phyloP scores from a whole-genome alignment of 1,284 basidiomycete species.

The Afroboletus lepidellus region DNA sequence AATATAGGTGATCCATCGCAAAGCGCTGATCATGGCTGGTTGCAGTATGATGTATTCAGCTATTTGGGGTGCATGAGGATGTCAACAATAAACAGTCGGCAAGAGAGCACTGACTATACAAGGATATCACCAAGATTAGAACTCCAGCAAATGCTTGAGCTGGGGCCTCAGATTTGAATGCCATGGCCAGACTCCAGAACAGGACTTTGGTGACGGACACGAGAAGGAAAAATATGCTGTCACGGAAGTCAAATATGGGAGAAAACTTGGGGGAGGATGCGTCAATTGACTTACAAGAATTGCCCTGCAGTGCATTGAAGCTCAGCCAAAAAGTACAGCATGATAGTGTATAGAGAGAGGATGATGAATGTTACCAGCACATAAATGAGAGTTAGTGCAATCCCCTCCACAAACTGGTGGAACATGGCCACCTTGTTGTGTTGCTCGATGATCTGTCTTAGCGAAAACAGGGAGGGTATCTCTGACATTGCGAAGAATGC shows the following conservation, averaged over 20 bases:
- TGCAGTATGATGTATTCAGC: slow-evolving; percentile 28
- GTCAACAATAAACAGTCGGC: no score
- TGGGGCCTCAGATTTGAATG: slow-evolving; percentile 51
- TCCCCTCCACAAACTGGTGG: slow-evolving; percentile 49
- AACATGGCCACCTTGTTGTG: slow-evolving; percentile 51
- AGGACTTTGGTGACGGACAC: slow-evolving; percentile 26
- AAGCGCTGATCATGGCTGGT: slow-evolving; percentile 44
- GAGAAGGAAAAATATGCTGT: slow-evolving; percentile 43
- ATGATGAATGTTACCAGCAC: slow-evolving; percentile 52
- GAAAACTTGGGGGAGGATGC: neutral
- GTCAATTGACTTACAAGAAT: slow-evolving; percentile 37
- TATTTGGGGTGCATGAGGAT: slow-evolving; percentile 9
- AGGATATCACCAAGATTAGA: slow-evolving; percentile 41
- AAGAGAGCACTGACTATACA: slow-evolving; percentile 39
- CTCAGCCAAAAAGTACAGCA: slow-evolving; percentile 56
- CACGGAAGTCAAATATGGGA: neutral
- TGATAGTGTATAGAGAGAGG: slow-evolving; percentile 42
- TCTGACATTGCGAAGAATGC: slow-evolving; percentile 21
- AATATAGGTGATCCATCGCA: slow-evolving; percentile 62
- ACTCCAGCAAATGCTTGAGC: slow-evolving; percentile 54
- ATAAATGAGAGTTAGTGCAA: slow-evolving; percentile 62
- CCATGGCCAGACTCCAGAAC: slow-evolving; percentile 42
- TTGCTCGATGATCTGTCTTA: slow-evolving; percentile 56
- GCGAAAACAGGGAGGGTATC: slow-evolving; percentile 46
- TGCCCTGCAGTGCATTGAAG: slow-evolving; percentile 41